Conservation (phyloP, 768 basidiomycete species). For the Udeniomyces megalosporus region DNA sequence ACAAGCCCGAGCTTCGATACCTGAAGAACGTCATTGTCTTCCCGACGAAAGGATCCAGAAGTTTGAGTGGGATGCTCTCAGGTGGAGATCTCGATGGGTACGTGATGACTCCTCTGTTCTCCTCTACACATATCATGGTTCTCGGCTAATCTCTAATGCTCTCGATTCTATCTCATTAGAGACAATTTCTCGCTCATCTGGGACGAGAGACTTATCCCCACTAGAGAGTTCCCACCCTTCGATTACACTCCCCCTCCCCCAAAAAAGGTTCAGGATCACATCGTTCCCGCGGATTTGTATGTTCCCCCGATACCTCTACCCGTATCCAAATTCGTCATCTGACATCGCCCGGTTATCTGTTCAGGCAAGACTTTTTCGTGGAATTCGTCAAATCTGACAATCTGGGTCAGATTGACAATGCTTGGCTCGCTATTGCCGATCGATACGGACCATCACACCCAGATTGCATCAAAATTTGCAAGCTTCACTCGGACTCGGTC, state of each 20-base stretch:
- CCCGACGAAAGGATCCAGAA: conserved; percentile 22
- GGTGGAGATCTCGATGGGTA: conserved; percentile 29
- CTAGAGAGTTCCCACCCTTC: conserved; percentile 21
- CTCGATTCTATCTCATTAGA: neutral
- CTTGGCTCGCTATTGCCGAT: conserved; percentile 25
- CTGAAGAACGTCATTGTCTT: conserved; percentile 29
- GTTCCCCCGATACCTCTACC: no score
- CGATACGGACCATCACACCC: conserved; percentile 16
- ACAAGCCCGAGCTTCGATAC: conserved; percentile 23
- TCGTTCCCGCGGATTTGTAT: conserved; percentile 22
- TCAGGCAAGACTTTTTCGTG: conserved; percentile 27
- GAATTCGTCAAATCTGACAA: conserved; percentile 28
- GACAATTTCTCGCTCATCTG: conserved; percentile 28
- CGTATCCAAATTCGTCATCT: no score
- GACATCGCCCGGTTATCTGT: no score
- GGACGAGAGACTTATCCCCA: conserved; percentile 24
- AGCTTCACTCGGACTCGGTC: conserved; percentile 13
- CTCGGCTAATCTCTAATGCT: neutral
- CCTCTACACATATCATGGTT: neutral
- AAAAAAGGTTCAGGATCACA: conserved; percentile 15
- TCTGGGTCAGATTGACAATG: conserved; percentile 28
- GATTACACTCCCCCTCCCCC: conserved; percentile 25
- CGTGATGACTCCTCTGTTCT: conserved; percentile 1
- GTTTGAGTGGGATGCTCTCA: conserved; percentile 18
- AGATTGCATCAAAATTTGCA: conserved; percentile 21